Evolutionary conservation across 208 protist species (phyloP).

Genomic region (Tritrichomonas foetus): DNA sequence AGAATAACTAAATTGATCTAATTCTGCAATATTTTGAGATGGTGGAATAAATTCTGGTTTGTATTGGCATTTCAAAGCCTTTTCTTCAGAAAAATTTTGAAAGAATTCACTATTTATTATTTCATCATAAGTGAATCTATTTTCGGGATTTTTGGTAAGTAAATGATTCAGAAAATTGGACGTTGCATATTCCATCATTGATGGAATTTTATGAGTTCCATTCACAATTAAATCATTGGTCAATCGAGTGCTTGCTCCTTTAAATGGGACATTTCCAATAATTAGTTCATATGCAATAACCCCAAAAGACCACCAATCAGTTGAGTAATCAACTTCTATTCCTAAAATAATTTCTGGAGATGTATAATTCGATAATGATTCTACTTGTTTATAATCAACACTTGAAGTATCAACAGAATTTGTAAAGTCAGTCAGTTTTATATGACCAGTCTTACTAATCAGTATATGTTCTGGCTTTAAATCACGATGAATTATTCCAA

Average conservation of each 20-base stretch:
- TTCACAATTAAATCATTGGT: no score
- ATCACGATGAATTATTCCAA: no score
- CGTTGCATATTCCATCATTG: no score
- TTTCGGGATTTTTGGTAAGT: not conserved
- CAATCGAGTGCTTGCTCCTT: no score
- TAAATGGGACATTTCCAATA: not conserved
- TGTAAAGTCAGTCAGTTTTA: not conserved
- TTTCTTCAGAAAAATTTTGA: no score
- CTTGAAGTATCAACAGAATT: not conserved
- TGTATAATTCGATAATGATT: not conserved
- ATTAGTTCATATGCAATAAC: not conserved
- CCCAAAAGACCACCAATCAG: not conserved
- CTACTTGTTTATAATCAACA: not conserved
- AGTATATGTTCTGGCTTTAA: constrained; percentile 8
- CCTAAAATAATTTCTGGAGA: constrained; percentile 8
- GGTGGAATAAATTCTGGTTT: no score
- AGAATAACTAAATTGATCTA: no score
- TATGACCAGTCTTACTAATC: not conserved
- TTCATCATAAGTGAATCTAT: not conserved
- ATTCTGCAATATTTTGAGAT: no score
- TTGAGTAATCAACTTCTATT: not conserved
- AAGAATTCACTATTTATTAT: no score
- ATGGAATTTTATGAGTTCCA: no score
- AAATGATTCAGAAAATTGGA: not conserved
- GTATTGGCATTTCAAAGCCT: no score